Percentiles rank a stretch among this genome's conserved stretches.
These are phyloP conservation scores for Paulownia fortunei DNA, from an alignment of 257 asterid species.

Conservation along the genomic window DNA sequence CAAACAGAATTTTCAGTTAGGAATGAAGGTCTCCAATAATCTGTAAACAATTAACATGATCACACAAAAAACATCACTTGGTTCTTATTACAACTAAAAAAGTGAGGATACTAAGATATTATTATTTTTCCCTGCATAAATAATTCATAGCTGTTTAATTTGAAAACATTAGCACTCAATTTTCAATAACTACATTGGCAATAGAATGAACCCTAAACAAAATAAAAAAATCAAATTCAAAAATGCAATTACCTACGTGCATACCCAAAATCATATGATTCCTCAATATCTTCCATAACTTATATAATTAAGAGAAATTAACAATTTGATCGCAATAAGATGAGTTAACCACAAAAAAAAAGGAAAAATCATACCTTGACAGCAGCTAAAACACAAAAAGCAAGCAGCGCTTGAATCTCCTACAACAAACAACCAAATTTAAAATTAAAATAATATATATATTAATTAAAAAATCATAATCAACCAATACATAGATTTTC, in stretches of 20 bases:
- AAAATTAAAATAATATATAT: background rate
- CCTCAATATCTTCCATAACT: background rate
- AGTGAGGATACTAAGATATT: background rate
- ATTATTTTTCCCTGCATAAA: background rate
- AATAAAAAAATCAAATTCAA: constrained; percentile 1
- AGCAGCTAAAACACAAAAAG: constrained; percentile 62
- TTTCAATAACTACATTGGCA: background rate
- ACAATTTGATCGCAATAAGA: constrained; percentile 9
- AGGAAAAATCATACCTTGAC: constrained; percentile 59
- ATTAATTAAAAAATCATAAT: background rate
- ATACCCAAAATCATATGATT: constrained; percentile 1
- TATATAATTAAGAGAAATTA: background rate
- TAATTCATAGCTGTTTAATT: background rate
- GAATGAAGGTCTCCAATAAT: background rate
- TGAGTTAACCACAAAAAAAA: background rate
- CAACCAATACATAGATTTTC: background rate
- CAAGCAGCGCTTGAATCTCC: constrained; percentile 89
- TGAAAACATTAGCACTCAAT: background rate
- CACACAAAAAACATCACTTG: background rate
- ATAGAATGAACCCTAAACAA: background rate
- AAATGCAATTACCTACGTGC: background rate
- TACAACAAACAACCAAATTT: constrained; percentile 31
- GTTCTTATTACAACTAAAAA: background rate
- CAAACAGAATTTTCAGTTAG: background rate
- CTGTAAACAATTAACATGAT: background rate